Evolutionary conservation across 352 stramenopile species (phyloP), one percentile per base, ranked within the genome.

Genomic region (Phytophthora litchii): DNA sequence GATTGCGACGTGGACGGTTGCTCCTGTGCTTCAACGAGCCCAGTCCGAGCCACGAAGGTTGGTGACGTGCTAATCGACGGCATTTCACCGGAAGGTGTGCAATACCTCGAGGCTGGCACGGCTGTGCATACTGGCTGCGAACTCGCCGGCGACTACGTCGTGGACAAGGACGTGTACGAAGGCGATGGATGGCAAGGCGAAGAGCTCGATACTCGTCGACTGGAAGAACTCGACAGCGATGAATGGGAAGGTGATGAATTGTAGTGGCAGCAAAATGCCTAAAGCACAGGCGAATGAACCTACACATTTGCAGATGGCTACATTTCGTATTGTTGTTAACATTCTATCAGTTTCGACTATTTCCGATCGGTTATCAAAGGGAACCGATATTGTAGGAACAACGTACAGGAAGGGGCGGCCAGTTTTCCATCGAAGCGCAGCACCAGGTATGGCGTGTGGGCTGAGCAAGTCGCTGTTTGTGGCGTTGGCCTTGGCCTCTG

Each of bases 61-160:
- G 83, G 83, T 20, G 70, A 90, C 38, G 78, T 92, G 25, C 61
- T 92, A 25, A 85, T 92, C 64, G 78, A 86, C 43, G 83, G 83
- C 54, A 86, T 92, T 23, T 78, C 78, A 16, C 83, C 83, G 8
- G 72, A 88, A 11, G 83, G 83, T 20, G 68, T 92, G 45, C 80
- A 85, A 40, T 92, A 90, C 58, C 55, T 90, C 13, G 78, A 90
- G 42, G 80, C 83, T 14, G 83, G 83, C 44, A 84, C 78, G 1
- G 67, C 74, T 16, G 78, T 92, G 46, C 59, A 83, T 55, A 90
- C 80, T 7, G 83, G 83, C 32, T 88, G 63, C 35, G 68, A 77
- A 38, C 42, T 92, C 13, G 83, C 83, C 0, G 83, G 83, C 34
- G 72, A 92, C 54, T 92, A 92, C 62, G 83, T 92, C 36, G 56